These are phyloP conservation scores for Ustilago shanxiensis DNA, from an alignment of 1,284 basidiomycete species.

Conservation along the genomic window DNA sequence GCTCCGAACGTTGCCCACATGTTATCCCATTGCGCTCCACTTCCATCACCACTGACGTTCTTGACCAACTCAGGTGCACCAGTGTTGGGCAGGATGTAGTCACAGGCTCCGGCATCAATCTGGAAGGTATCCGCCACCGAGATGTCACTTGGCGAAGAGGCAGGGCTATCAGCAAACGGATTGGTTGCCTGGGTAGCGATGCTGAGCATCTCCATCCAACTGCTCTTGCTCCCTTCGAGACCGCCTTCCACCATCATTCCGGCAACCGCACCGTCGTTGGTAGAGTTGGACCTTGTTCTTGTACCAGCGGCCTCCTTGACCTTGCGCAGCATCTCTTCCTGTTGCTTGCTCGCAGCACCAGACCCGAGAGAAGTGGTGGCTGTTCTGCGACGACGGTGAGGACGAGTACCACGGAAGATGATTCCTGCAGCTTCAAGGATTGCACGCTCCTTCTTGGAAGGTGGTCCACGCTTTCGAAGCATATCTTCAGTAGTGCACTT, in stretches of 20 bases:
- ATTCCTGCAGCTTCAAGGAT: slow-evolving; percentile 51
- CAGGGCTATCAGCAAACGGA: slow-evolving; percentile 44
- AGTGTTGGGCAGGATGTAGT: slow-evolving; percentile 16
- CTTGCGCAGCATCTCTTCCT: slow-evolving; percentile 39
- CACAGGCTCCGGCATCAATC: slow-evolving; percentile 46
- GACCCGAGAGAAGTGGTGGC: slow-evolving; percentile 42
- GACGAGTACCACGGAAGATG: slow-evolving; percentile 52
- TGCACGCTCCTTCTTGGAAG: slow-evolving; percentile 51
- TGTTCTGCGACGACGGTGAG: slow-evolving; percentile 44
- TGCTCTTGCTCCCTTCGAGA: slow-evolving; percentile 21
- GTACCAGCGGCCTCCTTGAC: slow-evolving; percentile 36
- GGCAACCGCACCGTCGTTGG: slow-evolving; percentile 26
- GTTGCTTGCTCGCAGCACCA: slow-evolving; percentile 44
- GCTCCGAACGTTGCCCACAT: slow-evolving; percentile 32
- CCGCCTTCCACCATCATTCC: background rate
- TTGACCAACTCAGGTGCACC: slow-evolving; percentile 7
- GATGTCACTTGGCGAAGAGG: slow-evolving; percentile 33
- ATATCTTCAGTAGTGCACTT: slow-evolving; percentile 57
- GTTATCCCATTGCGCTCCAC: slow-evolving; percentile 26
- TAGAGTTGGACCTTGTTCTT: slow-evolving; percentile 34
- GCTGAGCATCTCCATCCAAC: slow-evolving; percentile 53
- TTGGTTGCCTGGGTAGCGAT: slow-evolving; percentile 36
- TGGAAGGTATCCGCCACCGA: slow-evolving; percentile 35
- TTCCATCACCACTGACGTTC: slow-evolving; percentile 6
- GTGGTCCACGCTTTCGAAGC: slow-evolving; percentile 55